Conservation (phyloP, 2,329 filamentous ascomycete genomes). For the Juglanconis juglandina region DNA sequence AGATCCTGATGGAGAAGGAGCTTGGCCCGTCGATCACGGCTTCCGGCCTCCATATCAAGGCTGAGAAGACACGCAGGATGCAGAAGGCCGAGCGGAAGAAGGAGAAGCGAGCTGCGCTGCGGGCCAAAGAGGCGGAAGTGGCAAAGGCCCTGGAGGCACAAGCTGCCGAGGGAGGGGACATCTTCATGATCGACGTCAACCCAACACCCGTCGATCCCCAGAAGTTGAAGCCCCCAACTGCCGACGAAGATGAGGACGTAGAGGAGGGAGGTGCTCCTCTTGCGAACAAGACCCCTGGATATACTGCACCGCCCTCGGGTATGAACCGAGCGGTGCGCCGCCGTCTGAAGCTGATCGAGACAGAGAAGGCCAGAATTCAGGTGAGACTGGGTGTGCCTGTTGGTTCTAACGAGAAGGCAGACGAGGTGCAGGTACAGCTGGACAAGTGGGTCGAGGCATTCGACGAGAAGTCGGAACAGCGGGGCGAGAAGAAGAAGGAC, state of each 20-base stretch:
- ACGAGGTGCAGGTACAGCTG: conserved; percentile 24
- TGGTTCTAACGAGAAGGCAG: conserved; percentile 21
- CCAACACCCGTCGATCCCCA: conserved; percentile 21
- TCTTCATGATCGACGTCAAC: conserved; percentile 27
- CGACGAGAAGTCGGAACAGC: conserved; percentile 24
- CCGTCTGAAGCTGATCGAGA: conserved; percentile 26
- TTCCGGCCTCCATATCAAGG: background rate
- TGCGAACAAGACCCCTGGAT: conserved; percentile 2
- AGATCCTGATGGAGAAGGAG: conserved; percentile 1
- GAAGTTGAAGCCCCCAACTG: conserved; percentile 8
- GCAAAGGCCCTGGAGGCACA: background rate
- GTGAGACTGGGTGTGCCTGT: conserved; percentile 23
- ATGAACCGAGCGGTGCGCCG: conserved; percentile 28
- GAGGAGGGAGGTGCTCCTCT: conserved; percentile 10
- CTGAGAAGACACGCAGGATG: conserved; percentile 9
- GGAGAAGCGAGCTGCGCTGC: conserved; percentile 14
- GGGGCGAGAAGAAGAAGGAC: conserved; percentile 21
- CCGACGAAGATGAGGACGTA: conserved; percentile 15
- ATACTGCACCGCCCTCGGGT: conserved; percentile 13
- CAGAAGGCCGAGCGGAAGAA: conserved; percentile 11
- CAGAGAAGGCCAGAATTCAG: conserved; percentile 24
- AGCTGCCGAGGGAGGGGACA: conserved; percentile 1
- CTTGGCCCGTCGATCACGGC: background rate
- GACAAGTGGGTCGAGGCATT: conserved; percentile 21
- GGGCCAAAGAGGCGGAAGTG: conserved; percentile 16